Base-by-base conservation (phyloP, 1,284 basidiomycete genomes). In the Erythrobasidium hasegawianum region DNA sequence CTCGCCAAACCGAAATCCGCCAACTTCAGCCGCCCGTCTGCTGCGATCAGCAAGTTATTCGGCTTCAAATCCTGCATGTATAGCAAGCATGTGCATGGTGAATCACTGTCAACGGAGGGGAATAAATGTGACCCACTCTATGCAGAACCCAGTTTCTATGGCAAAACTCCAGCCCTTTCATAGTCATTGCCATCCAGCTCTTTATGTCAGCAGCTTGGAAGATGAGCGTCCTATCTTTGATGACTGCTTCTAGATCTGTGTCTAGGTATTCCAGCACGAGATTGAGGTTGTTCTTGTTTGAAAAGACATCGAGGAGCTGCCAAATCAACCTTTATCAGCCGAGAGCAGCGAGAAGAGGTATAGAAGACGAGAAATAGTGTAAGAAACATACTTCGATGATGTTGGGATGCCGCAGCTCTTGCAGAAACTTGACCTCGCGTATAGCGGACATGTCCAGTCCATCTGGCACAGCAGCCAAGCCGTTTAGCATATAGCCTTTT, bases 1-100 rank as follows among this genome's bases (percentile, higher is more conserved):
- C 96, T 82, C 24, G 96, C 96, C 7, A 99, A 84, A 84, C 96
- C 96, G 77, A 99, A 99, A 86, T 99, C 96, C 24, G 96, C 96
- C 69, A 99, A 85, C 79, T 98, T 99, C 70, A 98, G 86, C 66
- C 91, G 87, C 0, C 96, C 96, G 56, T 89, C 84, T 0, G 88
- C 85, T 0, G 91, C 86, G 64, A 98, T 90, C 71, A 99, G 86
- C 81, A 99, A 83, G 80, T 99, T 99, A 80, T 97, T 98, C 2
- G 96, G 95, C 78, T 99, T 98, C 72, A 99, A 79, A 82, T 99
- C 96, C 92, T 96, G 75, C 18, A 47, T 18, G 26, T n/a, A n/a
- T n/a, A n/a, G n/a, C n/a, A n/a, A n/a, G n/a, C n/a, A n/a, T n/a
- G n/a, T n/a, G n/a, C n/a, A n/a, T n/a, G n/a, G n/a, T n/a, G n/a